phyloP scores from a whole-genome alignment of 441 rosid genomes.

The Theobroma grandiflorum region DNA sequence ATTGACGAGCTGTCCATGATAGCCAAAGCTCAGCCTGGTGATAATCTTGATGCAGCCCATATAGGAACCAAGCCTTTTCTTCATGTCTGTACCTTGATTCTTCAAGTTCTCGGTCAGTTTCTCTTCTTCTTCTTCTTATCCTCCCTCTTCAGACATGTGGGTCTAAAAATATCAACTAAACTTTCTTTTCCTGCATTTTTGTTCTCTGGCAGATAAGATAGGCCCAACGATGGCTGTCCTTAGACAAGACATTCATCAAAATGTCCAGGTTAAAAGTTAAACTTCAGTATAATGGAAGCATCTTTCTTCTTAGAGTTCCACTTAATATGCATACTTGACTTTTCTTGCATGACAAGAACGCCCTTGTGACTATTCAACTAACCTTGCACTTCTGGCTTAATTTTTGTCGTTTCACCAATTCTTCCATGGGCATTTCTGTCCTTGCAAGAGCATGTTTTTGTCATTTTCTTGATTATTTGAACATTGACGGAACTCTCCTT shows the following conservation, averaged over 20 bases:
- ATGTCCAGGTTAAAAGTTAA: constrained; percentile 65
- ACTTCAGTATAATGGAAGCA: background rate
- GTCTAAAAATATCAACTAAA: constrained; percentile 11
- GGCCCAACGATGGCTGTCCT: constrained; percentile 98
- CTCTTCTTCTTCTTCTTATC: background rate
- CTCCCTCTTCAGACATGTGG: background rate
- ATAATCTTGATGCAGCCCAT: constrained; percentile 37
- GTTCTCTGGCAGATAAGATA: constrained; percentile 78
- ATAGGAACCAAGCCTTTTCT: constrained; percentile 74
- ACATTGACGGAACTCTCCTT: background rate
- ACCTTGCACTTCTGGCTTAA: background rate
- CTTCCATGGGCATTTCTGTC: constrained; percentile 30
- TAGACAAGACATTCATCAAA: constrained; percentile 85
- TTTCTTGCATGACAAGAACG: constrained; percentile 34
- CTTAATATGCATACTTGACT: background rate
- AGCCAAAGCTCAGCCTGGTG: constrained; percentile 44
- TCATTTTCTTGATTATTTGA: constrained; percentile 15
- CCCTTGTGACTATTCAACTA: constrained; percentile 29
- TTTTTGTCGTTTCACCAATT: constrained; percentile 12
- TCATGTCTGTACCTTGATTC: constrained; percentile 64
- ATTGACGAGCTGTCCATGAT: constrained; percentile 80
- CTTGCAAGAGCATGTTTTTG: background rate
- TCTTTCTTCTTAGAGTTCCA: constrained; percentile 3
- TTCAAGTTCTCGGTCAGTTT: constrained; percentile 87
- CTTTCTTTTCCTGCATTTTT: constrained; percentile 25